Evolutionary conservation across 805 yeast species (phyloP).

Genomic region (Ogataea glucozyma): DNA sequence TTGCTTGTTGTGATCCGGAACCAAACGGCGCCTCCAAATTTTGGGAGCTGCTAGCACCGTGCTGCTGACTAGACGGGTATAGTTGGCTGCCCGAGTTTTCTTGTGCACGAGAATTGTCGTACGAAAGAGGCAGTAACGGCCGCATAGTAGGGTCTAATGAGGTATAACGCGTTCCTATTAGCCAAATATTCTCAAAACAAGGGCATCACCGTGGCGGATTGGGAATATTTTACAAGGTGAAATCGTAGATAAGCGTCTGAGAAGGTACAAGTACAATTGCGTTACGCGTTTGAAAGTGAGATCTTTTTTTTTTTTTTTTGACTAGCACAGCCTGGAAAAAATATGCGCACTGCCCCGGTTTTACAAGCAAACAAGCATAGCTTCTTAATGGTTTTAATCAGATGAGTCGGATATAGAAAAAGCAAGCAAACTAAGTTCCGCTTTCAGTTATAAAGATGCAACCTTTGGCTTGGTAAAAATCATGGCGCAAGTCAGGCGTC

Average conservation of each 20-base stretch:
- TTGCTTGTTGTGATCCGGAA: too few relatives aligned
- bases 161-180: too few relatives aligned
- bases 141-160: slow-evolving; percentile 12
- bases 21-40: too few relatives aligned
- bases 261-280: not conserved
- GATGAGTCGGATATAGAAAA: too few relatives aligned
- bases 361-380: too few relatives aligned
- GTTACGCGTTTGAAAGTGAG: not conserved
- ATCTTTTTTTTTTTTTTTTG: not conserved
- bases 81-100: slow-evolving; percentile 18
- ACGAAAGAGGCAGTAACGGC: slow-evolving; percentile 51
- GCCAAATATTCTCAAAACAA: too few relatives aligned
- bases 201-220: too few relatives aligned
- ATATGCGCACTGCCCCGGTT: not conserved
- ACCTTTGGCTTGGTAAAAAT: slow-evolving; percentile 43
- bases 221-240: too few relatives aligned
- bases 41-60: too few relatives aligned
- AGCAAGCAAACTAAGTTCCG: not conserved
- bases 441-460: slow-evolving; percentile 23
- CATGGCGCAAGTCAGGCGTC: slow-evolving; percentile 49
- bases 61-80: too few relatives aligned
- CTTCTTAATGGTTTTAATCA: not conserved
- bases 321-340: not conserved
- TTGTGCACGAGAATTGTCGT: slow-evolving; percentile 38
- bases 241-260: too few relatives aligned